Conservation (phyloP, 202 grass and related monocot genomes). For the Carex sylvatica region DNA sequence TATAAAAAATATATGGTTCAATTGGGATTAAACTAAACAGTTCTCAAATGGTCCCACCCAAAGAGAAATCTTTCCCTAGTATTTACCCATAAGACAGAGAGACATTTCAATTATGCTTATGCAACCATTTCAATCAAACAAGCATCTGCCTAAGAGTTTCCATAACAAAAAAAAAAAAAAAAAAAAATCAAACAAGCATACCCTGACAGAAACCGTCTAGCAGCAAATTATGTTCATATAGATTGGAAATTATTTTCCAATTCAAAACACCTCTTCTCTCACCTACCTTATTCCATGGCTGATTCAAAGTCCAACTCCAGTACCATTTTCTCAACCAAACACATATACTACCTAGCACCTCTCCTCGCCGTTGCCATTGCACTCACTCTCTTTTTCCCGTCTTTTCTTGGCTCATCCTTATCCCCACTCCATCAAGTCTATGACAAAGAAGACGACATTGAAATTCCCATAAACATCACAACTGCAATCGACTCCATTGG, state of each 20-base stretch:
- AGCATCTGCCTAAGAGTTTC: too few relatives aligned
- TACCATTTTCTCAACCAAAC: constrained; percentile 16
- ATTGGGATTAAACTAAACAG: neutral
- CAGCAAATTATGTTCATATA: constrained; percentile 10
- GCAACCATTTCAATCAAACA: neutral
- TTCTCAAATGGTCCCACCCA: neutral
- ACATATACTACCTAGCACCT: constrained; percentile 30
- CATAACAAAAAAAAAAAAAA: too few relatives aligned
- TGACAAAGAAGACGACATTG: neutral
- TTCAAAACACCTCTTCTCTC: constrained; percentile 8
- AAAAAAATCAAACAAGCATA: constrained; percentile 5
- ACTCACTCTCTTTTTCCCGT: constrained; percentile 24
- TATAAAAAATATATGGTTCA: neutral
- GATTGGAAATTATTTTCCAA: neutral
- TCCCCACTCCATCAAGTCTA: neutral
- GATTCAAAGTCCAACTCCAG: constrained; percentile 25
- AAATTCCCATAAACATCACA: neutral
- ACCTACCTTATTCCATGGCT: constrained; percentile 21
- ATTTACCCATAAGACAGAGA: neutral
- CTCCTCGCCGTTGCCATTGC: constrained; percentile 10
- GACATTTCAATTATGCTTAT: neutral
- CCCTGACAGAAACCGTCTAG: neutral
- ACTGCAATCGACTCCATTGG: constrained; percentile 31
- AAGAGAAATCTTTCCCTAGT: neutral
- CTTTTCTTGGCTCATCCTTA: constrained; percentile 12